Evolutionary conservation across 1,139 yeast species (phyloP).

Genomic region (Yamadazyma siamensis): DNA sequence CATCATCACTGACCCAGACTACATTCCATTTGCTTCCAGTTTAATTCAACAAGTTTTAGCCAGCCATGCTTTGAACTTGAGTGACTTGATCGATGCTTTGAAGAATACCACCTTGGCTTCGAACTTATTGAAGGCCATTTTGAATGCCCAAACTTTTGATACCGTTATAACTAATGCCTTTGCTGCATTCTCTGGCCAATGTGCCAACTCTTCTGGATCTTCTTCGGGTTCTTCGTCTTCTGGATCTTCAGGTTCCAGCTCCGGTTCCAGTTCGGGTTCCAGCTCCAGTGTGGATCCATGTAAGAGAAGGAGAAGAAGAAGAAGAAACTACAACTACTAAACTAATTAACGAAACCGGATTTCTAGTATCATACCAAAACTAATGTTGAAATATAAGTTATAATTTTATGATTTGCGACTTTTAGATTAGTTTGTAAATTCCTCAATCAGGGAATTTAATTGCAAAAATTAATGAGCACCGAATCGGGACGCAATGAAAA

Average conservation of each 20-base stretch:
- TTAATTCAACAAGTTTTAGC: conserved; percentile 31
- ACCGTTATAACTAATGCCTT: conserved; percentile 40
- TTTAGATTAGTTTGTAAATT: no score
- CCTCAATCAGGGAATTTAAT: no score
- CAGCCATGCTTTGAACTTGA: conserved; percentile 27
- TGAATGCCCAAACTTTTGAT: conserved; percentile 31
- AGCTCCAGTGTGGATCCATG: conserved; percentile 22
- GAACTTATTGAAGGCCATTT: conserved; percentile 33
- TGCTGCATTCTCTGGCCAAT: conserved; percentile 42
- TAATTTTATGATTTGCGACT: no score
- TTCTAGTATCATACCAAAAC: no score
- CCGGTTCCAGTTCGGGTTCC: conserved; percentile 6
- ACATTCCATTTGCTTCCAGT: conserved; percentile 35
- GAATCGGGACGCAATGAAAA: neutral
- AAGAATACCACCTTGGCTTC: conserved; percentile 35
- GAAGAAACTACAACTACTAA: conserved; percentile 24
- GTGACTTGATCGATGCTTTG: conserved; percentile 29
- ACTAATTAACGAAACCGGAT: conserved; percentile 2
- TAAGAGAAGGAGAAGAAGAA: conserved; percentile 36
- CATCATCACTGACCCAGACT: conserved; percentile 36
- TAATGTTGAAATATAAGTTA: no score
- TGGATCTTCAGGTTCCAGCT: conserved; percentile 12
- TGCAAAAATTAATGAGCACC: no score
- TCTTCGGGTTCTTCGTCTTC: conserved; percentile 11
- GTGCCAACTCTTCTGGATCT: conserved; percentile 18